Evolutionary conservation across 2,329 filamentous ascomycete species (phyloP).

Genomic region (Neonectria sp.): DNA sequence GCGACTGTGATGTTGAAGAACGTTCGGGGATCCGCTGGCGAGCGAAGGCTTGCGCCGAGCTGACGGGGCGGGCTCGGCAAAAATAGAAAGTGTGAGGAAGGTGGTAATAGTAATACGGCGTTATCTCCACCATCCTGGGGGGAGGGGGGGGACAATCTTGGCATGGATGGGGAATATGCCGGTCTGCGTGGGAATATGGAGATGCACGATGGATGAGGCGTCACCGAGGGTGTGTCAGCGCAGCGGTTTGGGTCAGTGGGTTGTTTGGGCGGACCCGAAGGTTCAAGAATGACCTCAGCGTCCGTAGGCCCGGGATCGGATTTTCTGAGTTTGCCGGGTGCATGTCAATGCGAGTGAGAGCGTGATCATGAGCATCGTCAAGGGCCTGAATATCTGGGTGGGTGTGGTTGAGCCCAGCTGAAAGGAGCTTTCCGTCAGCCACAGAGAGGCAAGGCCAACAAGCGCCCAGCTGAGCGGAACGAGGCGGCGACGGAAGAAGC

Average conservation of each 20-base stretch:
- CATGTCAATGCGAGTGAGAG: slow-evolving; percentile 13
- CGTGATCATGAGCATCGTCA: background rate
- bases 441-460: slow-evolving; percentile 9
- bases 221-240: slow-evolving; percentile 6
- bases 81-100: slow-evolving; percentile 11
- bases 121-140: slow-evolving; percentile 21
- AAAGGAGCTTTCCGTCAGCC: slow-evolving; percentile 15
- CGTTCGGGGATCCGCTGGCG: slow-evolving; percentile 5
- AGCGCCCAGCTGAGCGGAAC: slow-evolving; percentile 4
- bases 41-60: background rate
- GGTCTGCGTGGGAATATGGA: slow-evolving; percentile 12
- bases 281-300: slow-evolving; percentile 20
- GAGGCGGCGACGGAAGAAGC: slow-evolving; percentile 17
- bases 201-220: slow-evolving; percentile 7
- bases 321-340: background rate
- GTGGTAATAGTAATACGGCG: slow-evolving; percentile 15
- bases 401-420: slow-evolving; percentile 11
- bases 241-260: slow-evolving; percentile 8
- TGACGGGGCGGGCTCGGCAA: slow-evolving; percentile 1
- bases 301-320: slow-evolving; percentile 12
- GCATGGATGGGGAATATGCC: slow-evolving; percentile 14
- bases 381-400: background rate
- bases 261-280: slow-evolving; percentile 19
- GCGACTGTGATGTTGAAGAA: background rate
- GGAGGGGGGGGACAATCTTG: slow-evolving; percentile 10